A percentile compares a stretch with the other conserved stretches of the same genome.
These are phyloP conservation scores for Mariannaea elegans DNA, from an alignment of 2,329 filamentous ascomycete genomes.

Conservation along the genomic window DNA sequence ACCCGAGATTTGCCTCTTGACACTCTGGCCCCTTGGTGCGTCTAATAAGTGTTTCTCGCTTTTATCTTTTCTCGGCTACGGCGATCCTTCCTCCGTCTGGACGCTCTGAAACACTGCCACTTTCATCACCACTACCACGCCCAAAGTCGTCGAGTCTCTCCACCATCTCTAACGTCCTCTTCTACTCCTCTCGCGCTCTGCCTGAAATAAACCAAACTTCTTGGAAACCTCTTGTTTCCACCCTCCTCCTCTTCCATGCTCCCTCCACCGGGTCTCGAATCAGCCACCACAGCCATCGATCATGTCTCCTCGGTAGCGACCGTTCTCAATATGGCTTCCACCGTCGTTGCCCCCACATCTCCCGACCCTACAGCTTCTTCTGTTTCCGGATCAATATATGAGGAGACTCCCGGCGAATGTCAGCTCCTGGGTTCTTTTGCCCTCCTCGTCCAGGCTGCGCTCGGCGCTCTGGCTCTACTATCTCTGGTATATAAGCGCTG, in stretches of 20 bases:
- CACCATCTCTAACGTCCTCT: not conserved
- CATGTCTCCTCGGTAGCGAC: constrained; percentile 35
- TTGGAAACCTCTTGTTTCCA: constrained; percentile 17
- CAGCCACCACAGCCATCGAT: constrained; percentile 30
- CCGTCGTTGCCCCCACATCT: constrained; percentile 41
- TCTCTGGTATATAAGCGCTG: constrained; percentile 94
- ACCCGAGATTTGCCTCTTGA: not conserved
- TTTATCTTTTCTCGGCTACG: constrained; percentile 8
- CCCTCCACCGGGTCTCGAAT: constrained; percentile 32
- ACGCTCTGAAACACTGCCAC: constrained; percentile 16
- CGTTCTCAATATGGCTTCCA: constrained; percentile 40
- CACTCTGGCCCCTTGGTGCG: not conserved
- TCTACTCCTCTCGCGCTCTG: not conserved
- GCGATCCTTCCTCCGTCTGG: constrained; percentile 16
- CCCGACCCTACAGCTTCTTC: constrained; percentile 39
- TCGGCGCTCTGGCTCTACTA: constrained; percentile 83
- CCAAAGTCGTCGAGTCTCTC: not conserved
- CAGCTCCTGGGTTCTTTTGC: constrained; percentile 90
- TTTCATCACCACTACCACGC: not conserved
- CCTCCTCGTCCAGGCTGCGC: constrained; percentile 85
- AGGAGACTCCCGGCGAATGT: constrained; percentile 76
- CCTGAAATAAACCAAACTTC: not conserved
- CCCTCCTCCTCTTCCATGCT: constrained; percentile 28
- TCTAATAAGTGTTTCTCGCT: not conserved
- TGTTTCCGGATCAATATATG: constrained; percentile 39